Base-by-base conservation (phyloP, 257 asterid genomes). In the Anisodus tanguticus region DNA sequence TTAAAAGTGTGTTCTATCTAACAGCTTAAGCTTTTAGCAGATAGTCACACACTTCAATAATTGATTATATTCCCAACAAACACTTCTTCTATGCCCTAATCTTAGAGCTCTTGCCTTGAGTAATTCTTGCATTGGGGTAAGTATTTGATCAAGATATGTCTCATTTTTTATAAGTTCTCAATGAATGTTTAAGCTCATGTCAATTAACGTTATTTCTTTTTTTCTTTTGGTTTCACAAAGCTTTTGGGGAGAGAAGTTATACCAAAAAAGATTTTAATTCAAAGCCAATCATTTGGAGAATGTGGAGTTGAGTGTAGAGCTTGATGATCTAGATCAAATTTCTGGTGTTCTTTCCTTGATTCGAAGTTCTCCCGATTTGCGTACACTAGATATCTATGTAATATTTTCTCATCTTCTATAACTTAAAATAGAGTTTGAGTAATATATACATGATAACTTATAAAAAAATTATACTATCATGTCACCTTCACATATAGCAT, bases 321-420 rank as follows among this genome's bases (percentile, higher is more conserved):
- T 74, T 49, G 62, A 59, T 49, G 67, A 84, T 77, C 12, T 47
- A n/a, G 41, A 77, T 3, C 55, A 76, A 35, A 49, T 84, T 1
- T 26, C 79, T 2, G 41, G 58, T 57, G 72, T 77, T 63, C n/a
- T 84, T 49, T 51, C 78, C 66, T 60, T 84, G 7, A 57, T 84
- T 45, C 68, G 22, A 59, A 76, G 83, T 76, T 76, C 83, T 3
- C 49, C 41, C 16, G 10, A 35, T 11, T 19, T 47, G 60, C 3
- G 19, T 17, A 0, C 58, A 47, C 57, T 72, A 11, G n/a, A 72
- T 5, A 72, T 72, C 3, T 17, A 47, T 10, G 43, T 72, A 72
- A 72, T 4, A 19, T 10, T 49, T 4, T 74, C 43, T 47, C 60
- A 11, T 9, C 35, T 47, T 74, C 12, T 47, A 7, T 47, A 10